A percentile compares a stretch with the other conserved stretches of the same genome.
Conservation (phyloP, 352 stramenopile species). For the Globisporangium paroecandrum region DNA sequence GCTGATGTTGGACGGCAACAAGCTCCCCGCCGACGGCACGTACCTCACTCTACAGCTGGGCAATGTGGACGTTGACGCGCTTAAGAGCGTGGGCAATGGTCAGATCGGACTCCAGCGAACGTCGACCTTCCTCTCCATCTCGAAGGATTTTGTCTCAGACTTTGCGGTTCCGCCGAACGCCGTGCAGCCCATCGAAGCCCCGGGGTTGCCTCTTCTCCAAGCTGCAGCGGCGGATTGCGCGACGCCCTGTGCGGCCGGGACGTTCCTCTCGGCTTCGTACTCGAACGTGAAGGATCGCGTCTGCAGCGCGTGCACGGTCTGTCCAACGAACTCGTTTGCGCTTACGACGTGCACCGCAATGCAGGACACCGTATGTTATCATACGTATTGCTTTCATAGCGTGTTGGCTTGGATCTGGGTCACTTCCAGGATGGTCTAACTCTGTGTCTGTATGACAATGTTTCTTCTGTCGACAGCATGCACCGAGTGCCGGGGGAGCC, state of each 20-base stretch:
- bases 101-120: constrained; percentile 40
- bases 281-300: constrained; percentile 57
- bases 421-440: background rate
- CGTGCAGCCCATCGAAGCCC: constrained; percentile 22
- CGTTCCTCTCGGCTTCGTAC: constrained; percentile 52
- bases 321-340: constrained; percentile 54
- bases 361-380: constrained; percentile 64
- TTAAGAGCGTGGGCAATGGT: constrained; percentile 39
- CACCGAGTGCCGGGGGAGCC: constrained; percentile 52
- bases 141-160: constrained; percentile 36
- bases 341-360: constrained; percentile 41
- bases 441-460: background rate
- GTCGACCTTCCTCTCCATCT: constrained; percentile 52
- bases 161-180: constrained; percentile 39
- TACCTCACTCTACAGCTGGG: constrained; percentile 61
- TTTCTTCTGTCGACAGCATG: constrained; percentile 35
- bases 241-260: constrained; percentile 36
- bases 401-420: background rate
- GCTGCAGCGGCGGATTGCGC: constrained; percentile 50
- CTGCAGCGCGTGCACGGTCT: constrained; percentile 54
- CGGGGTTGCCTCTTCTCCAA: constrained; percentile 26
- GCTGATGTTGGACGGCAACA: constrained; percentile 36
- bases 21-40: constrained; percentile 53
- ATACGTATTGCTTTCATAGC: constrained; percentile 29
- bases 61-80: constrained; percentile 27